Base-by-base conservation (phyloP, 306 rosid species). In the Fagus crenata region DNA sequence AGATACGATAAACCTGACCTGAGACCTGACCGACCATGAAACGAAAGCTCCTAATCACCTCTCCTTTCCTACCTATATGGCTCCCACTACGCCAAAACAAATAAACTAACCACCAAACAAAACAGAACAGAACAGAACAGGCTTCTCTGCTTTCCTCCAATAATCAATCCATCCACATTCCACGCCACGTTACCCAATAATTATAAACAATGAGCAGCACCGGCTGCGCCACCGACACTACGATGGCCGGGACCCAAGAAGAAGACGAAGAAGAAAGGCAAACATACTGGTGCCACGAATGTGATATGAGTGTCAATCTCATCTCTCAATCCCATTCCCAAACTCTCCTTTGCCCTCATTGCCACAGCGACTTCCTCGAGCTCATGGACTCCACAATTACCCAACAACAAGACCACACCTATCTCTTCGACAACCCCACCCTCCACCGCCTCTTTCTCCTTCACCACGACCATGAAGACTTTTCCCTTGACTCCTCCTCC, bases 241-340 rank as follows among this genome's bases (percentile, higher is more conserved):
- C 71, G 67, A 32, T 75, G 39, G 59, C 77, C 33, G 68, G 54
- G 71, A 60, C 81, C 51, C 11, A 4, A 9, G 1, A 46, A 3
- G 51, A 46, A 69, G 73, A 22, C 69, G 80, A 39, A 54, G 0
- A 53, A 0, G 90, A 88, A 63, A 43, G 81, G 6, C 89, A 85
- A 71, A 89, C 93, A 0, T 93, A 87, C 86, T 93, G 98, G 98
- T 93, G 98, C 82, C 98, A 93, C 72, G 93, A 89, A 74, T 93
- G 98, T 79, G 98, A 93, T 75, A 89, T 93, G 97, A 93, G 98
- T 67, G 92, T 93, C 6, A 80, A 90, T 31, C 83, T 93, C 33
- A 53, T 75, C 32, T 49, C 71, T 7, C 41, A 70, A 13, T 67
- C 77, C 3, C 42, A 76, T 0, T 63, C 80, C 4, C 78, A 78